Base-by-base conservation (phyloP, 2,329 filamentous ascomycete genomes). In the Tolypocladium nubicola region DNA sequence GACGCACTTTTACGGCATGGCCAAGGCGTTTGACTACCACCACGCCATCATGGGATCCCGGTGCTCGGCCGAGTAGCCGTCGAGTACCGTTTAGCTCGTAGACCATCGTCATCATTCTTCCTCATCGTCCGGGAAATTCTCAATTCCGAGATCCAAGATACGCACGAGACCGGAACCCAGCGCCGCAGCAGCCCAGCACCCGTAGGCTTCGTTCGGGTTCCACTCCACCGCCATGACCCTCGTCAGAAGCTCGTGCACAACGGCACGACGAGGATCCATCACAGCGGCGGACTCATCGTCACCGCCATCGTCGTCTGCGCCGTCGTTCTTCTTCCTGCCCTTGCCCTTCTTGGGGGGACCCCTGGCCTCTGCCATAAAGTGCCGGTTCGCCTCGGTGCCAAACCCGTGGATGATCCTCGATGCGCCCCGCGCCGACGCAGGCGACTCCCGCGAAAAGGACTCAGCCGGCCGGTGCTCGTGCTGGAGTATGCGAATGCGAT, bases 1-100 rank as follows among this genome's bases (percentile, higher is more conserved):
- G 1, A 82, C 87, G 30, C 94, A 99, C 76, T 76, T 97, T 59
- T 85, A 85, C 55, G 92, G 89, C 53, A 80, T 97, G 73, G 69
- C 89, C 37, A 87, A 84, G 71, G 92, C 92, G 4, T 96, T 97
- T 73, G 89, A 96, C 72, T 87, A 89, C 68, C 85, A 90, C 66
- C 91, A 96, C 71, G 81, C 78, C 57, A 72, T 78, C 41, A 73
- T 79, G 69, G 81, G 79, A 16, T 78, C 76, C 23, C 71, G 73
- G 58, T 87, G 84, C 67, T 68, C 64, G 39, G 57, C 45, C 61
- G 56, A 59, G 14, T 58, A 59, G 55, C 30, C 37, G 40, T 8
- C 30, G 39, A 61, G 14, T 19, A 56, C 47, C 56, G 45, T 54
- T 58, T 23, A 16, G 45, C 45, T 21, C 61, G 16, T 35, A 52